phyloP scores from a whole-genome alignment of 2,329 filamentous ascomycete genomes.

The Mycogone perniciosa region DNA sequence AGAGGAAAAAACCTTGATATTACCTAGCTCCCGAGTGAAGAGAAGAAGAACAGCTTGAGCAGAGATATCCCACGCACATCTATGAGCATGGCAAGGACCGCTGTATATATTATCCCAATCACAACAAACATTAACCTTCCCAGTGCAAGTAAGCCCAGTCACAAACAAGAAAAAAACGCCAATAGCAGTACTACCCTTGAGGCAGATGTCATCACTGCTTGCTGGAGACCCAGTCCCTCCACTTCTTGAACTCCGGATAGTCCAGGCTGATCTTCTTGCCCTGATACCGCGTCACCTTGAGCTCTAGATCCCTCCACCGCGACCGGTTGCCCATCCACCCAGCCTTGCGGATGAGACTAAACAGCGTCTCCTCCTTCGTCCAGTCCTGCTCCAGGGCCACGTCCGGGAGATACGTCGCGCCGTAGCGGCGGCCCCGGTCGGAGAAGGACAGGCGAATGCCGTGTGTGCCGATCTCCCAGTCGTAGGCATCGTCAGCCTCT shows the following conservation, averaged over 20 bases:
- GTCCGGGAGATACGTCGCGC: constrained; percentile 87
- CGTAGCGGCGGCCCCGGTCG: constrained; percentile 66
- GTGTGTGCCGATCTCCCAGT: constrained; percentile 83
- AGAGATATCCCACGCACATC: constrained; percentile 7
- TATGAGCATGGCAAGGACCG: constrained; percentile 8
- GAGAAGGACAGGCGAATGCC: constrained; percentile 81
- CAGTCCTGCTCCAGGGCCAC: constrained; percentile 90
- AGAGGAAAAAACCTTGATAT: neutral
- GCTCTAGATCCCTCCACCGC: constrained; percentile 71
- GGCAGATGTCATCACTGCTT: constrained; percentile 17
- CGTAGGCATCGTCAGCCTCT: constrained; percentile 62
- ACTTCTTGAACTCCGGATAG: constrained; percentile 71
- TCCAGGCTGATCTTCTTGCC: constrained; percentile 68
- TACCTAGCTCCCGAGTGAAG: neutral
- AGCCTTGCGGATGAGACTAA: constrained; percentile 89
- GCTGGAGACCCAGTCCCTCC: constrained; percentile 63
- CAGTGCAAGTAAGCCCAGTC: neutral
- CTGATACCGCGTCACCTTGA: constrained; percentile 79
- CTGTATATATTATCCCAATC: constrained; percentile 3
- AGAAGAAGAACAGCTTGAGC: neutral
- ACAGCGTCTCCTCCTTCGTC: constrained; percentile 85
- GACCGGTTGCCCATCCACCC: constrained; percentile 81
- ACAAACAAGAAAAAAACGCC: neutral
- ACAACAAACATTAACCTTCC: constrained; percentile 1
- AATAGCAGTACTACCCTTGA: neutral